phyloP scores from a whole-genome alignment of 2,329 filamentous ascomycete species.

The Huntiella moniliformis region DNA sequence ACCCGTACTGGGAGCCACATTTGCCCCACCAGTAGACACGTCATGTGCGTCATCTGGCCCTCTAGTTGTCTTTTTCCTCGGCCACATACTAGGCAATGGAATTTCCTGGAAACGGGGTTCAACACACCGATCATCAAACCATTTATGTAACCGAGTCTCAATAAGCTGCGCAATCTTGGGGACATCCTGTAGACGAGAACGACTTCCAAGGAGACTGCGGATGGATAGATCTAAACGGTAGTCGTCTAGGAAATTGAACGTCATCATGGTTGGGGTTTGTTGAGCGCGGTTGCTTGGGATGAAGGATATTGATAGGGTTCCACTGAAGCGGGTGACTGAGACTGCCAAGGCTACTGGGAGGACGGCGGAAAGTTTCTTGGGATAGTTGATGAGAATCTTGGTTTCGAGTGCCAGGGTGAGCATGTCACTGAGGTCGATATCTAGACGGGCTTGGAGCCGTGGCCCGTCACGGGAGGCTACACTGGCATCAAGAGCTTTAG shows the following conservation, averaged over 20 bases:
- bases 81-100: constrained; percentile 65
- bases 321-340: constrained; percentile 82
- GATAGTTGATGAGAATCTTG: constrained; percentile 84
- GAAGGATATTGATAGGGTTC: constrained; percentile 83
- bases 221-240: constrained; percentile 72
- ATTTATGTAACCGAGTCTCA: constrained; percentile 60
- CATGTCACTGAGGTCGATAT: constrained; percentile 90
- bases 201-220: constrained; percentile 57
- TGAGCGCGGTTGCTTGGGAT: constrained; percentile 56
- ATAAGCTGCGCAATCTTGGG: constrained; percentile 77
- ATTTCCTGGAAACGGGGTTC: constrained; percentile 80
- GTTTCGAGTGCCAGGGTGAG: constrained; percentile 91
- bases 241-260: constrained; percentile 84
- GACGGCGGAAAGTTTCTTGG: constrained; percentile 71
- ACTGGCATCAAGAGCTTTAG: constrained; percentile 32
- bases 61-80: constrained; percentile 63
- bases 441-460: constrained; percentile 81
- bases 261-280: constrained; percentile 67
- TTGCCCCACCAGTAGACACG: constrained; percentile 26
- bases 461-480: constrained; percentile 43
- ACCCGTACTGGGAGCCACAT: constrained; percentile 21
- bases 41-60: constrained; percentile 41
- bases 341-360: constrained; percentile 83
- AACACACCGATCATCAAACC: constrained; percentile 76
- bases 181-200: constrained; percentile 66